Percentiles rank a stretch among this genome's conserved stretches.
Evolutionary conservation across 352 stramenopile species (phyloP).

Genomic region (Phytophthora hybrid): DNA sequence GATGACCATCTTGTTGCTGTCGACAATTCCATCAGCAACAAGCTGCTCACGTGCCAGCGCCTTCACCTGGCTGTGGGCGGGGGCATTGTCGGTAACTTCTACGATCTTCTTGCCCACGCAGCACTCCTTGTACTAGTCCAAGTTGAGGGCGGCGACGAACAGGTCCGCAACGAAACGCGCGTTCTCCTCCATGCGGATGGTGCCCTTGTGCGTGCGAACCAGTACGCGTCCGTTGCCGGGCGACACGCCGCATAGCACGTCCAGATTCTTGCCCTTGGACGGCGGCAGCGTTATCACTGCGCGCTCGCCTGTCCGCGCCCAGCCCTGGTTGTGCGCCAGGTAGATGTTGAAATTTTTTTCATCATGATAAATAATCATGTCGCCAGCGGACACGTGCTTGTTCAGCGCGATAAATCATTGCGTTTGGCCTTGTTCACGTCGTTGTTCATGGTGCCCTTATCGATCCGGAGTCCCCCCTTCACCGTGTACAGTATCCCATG

Average conservation of each 20-base stretch:
- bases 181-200: not conserved
- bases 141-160: not conserved
- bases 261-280: not conserved
- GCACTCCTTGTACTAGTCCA: not conserved
- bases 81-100: not conserved
- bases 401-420: constrained; percentile 23
- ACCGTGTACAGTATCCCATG: constrained; percentile 35
- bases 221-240: not conserved
- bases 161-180: not conserved
- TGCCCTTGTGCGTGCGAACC: not conserved
- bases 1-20: not conserved
- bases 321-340: constrained; percentile 9
- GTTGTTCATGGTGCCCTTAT: constrained; percentile 36
- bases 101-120: not conserved
- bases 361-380: constrained; percentile 40
- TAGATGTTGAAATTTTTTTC: constrained; percentile 22
- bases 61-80: not conserved
- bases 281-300: not conserved
- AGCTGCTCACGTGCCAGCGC: not conserved
- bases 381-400: constrained; percentile 15
- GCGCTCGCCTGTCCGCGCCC: constrained; percentile 11
- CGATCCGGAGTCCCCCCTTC: constrained; percentile 29
- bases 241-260: not conserved
- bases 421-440: constrained; percentile 30
- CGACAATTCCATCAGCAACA: not conserved